Evolutionary conservation across 768 basidiomycete species (phyloP).

Genomic region (Sarcomyxa edulis): DNA sequence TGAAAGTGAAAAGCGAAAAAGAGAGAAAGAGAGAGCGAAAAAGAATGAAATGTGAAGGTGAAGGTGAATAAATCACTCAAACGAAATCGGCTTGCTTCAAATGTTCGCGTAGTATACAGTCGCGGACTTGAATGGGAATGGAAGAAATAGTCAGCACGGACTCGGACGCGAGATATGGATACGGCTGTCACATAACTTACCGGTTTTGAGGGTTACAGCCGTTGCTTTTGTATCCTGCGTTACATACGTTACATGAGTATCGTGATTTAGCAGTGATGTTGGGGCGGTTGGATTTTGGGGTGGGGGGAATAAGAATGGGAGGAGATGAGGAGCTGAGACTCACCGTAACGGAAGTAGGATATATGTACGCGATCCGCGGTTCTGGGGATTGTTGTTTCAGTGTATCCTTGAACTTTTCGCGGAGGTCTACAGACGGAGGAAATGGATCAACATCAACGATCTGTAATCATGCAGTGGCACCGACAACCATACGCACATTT

Average conservation of each 20-base stretch:
- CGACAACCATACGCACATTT: constrained; percentile 41
- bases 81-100: constrained; percentile 44
- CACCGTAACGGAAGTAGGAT: constrained; percentile 57
- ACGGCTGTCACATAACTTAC: constrained; percentile 22
- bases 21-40: no score
- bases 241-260: no score
- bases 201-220: constrained; percentile 43
- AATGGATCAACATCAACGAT: neutral
- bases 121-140: constrained; percentile 32
- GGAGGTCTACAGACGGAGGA: constrained; percentile 28
- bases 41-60: no score
- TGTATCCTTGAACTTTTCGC: constrained; percentile 43
- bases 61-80: no score
- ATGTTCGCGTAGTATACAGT: constrained; percentile 48
- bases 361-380: constrained; percentile 49
- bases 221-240: constrained; percentile 54
- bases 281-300: neutral
- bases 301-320: neutral
- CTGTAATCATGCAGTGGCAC: no score
- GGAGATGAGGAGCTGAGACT: constrained; percentile 15
- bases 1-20: no score
- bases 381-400: constrained; percentile 46
- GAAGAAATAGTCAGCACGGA: neutral
- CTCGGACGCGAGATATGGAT: neutral
- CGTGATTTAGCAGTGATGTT: neutral